Percentiles rank a stretch among this genome's conserved stretches.
Conservation (phyloP, 345 rosid genomes). For the Gossypium arboreum region DNA sequence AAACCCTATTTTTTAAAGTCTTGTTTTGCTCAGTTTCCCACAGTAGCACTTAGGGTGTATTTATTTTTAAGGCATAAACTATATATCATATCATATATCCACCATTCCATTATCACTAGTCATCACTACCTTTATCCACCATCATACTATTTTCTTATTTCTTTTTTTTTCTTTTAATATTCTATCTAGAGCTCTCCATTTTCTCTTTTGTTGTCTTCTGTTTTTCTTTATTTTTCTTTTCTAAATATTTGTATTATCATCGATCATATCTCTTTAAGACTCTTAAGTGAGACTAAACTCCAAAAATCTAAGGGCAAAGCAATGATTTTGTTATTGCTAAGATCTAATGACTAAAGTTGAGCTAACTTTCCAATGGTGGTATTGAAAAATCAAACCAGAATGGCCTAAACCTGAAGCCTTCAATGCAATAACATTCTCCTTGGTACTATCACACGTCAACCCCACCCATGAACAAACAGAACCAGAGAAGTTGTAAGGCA, state of each 20-base stretch:
- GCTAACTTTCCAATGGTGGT: no score
- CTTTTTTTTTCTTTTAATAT: background rate
- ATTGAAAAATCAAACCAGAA: no score
- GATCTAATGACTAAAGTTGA: no score
- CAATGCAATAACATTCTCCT: no score
- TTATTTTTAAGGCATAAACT: no score
- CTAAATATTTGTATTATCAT: constrained; percentile 20
- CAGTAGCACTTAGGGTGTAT: background rate
- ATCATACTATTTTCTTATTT: background rate
- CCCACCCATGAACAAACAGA: no score
- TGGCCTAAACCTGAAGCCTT: no score
- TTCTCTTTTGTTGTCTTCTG: background rate
- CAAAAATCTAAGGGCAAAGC: no score
- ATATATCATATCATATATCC: background rate
- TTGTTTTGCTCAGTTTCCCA: background rate
- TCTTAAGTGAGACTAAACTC: no score
- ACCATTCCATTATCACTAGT: constrained; percentile 18
- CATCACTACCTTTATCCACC: constrained; percentile 10
- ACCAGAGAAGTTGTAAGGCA: no score
- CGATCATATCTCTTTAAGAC: constrained; percentile 44
- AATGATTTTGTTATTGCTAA: no score
- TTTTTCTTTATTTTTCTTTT: background rate
- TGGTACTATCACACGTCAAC: no score
- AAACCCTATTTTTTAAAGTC: background rate
- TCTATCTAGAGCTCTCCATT: constrained; percentile 27